phyloP scores from a whole-genome alignment of 768 basidiomycete species.

The Phallus indusiatus region DNA sequence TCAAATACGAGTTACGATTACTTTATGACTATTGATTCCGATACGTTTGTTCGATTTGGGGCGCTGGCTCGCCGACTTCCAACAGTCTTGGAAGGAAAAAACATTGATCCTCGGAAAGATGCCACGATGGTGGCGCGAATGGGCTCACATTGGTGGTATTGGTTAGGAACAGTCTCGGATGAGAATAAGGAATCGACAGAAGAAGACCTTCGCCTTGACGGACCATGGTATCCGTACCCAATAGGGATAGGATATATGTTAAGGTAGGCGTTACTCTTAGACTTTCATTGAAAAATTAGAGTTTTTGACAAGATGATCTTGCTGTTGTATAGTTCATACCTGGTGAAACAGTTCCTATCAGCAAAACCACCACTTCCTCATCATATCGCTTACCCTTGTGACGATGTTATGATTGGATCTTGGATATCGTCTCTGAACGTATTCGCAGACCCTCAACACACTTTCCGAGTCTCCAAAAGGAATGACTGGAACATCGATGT shows the following conservation, averaged over 20 bases:
- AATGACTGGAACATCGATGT: neutral
- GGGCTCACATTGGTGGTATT: neutral
- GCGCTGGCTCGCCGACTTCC: neutral
- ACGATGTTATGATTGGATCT: constrained; percentile 2
- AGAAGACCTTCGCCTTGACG: neutral
- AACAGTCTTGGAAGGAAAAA: neutral
- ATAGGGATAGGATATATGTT: neutral
- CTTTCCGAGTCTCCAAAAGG: neutral
- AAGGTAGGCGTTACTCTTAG: neutral
- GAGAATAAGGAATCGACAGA: neutral
- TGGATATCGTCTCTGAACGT: neutral
- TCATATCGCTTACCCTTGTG: neutral
- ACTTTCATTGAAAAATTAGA: neutral
- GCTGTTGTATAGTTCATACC: neutral
- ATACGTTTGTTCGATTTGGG: neutral
- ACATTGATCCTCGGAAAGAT: neutral
- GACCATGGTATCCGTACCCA: neutral
- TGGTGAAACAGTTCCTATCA: neutral
- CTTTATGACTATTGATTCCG: neutral
- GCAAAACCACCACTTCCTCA: neutral
- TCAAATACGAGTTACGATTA: neutral
- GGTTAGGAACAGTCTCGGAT: neutral
- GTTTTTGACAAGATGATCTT: neutral
- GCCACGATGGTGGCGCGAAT: neutral
- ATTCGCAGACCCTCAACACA: neutral